Conservation (phyloP, 2,329 filamentous ascomycete genomes). For the Penicillium sp. region DNA sequence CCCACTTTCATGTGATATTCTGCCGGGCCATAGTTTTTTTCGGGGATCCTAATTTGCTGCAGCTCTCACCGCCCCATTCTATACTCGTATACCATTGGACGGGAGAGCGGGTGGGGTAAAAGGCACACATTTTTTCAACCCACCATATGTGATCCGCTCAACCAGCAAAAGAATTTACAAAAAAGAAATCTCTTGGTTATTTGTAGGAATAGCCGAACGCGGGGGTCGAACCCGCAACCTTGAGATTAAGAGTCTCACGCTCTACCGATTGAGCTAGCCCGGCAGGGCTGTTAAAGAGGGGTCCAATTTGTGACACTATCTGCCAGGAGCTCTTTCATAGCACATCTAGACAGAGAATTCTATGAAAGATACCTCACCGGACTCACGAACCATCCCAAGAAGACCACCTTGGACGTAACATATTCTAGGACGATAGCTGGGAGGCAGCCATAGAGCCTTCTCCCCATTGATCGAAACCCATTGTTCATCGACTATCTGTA, state of each 20-base stretch:
- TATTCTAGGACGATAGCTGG: background rate
- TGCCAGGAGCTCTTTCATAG: no score
- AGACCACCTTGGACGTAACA: background rate
- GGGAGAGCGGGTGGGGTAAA: no score
- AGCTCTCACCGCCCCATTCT: no score
- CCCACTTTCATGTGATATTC: no score
- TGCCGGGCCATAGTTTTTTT: no score
- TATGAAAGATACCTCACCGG: background rate
- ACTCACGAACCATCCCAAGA: background rate
- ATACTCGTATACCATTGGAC: no score
- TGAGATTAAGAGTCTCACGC: slow-evolving; percentile 56
- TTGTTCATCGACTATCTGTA: background rate
- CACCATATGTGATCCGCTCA: no score
- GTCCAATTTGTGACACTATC: no score
- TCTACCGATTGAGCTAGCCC: slow-evolving; percentile 58
- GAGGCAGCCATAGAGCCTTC: background rate
- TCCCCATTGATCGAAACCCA: background rate
- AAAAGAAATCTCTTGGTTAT: slow-evolving; percentile 13
- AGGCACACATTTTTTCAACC: no score
- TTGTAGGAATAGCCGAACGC: slow-evolving; percentile 41
- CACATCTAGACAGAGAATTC: background rate
- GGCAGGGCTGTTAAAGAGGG: slow-evolving; percentile 29
- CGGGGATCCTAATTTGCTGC: no score
- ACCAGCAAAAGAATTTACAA: no score
- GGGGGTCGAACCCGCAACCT: slow-evolving; percentile 49